phyloP scores from a whole-genome alignment of 1,284 basidiomycete genomes.

The Cryptococcus sp. region DNA sequence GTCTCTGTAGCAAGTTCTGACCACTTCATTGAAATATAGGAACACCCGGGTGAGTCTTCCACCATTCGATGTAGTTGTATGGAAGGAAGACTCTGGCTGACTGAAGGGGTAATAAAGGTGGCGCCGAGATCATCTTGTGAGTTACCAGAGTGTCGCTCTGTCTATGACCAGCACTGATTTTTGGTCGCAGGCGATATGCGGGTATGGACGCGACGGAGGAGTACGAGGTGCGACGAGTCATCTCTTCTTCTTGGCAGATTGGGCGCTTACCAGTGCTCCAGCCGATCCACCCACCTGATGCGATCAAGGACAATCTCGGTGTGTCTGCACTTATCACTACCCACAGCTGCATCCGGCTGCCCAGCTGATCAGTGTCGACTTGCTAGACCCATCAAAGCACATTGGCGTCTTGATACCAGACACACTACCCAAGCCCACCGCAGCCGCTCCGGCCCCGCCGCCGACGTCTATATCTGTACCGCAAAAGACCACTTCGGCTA shows the following conservation, averaged over 20 bases:
- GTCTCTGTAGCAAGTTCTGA: neutral
- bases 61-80: neutral
- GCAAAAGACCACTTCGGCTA: conserved; percentile 35
- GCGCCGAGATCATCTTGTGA: conserved; percentile 63
- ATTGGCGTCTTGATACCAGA: conserved; percentile 69
- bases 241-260: neutral
- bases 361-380: neutral
- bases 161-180: neutral
- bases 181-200: conserved; percentile 61
- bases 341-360: neutral
- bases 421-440: conserved; percentile 52
- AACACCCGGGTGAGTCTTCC: conserved; percentile 63
- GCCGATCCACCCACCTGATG: conserved; percentile 83
- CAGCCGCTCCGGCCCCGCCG: conserved; percentile 24
- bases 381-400: conserved; percentile 33
- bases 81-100: conserved; percentile 1
- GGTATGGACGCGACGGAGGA: conserved; percentile 77
- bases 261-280: conserved; percentile 4
- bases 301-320: conserved; percentile 78
- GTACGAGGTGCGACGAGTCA: conserved; percentile 60
- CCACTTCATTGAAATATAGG: conserved; percentile 36
- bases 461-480: conserved; percentile 55
- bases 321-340: conserved; percentile 39
- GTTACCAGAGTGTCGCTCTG: neutral
- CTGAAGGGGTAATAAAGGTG: conserved; percentile 52